Conservation (phyloP, 2,329 filamentous ascomycete species). For the Hypocrella siamensis region DNA sequence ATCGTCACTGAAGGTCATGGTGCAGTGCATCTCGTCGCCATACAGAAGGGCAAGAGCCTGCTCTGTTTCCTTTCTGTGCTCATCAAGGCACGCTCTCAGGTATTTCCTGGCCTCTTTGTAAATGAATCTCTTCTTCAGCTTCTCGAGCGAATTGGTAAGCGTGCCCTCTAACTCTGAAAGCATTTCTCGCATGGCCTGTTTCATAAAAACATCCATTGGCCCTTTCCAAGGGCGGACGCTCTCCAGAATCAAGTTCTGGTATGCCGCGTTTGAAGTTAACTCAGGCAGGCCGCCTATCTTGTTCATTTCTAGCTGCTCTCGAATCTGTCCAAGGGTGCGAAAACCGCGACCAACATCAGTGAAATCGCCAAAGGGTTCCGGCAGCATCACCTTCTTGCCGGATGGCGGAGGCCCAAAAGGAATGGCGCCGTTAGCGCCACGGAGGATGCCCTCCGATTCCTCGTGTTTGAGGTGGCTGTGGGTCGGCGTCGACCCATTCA, state of each 20-base stretch:
- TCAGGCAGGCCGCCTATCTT: slow-evolving; percentile 42
- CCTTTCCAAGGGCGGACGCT: slow-evolving; percentile 41
- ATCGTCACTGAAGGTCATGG: slow-evolving; percentile 41
- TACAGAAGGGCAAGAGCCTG: slow-evolving; percentile 28
- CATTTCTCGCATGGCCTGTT: slow-evolving; percentile 31
- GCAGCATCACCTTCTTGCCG: slow-evolving; percentile 7
- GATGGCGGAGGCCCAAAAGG: slow-evolving; percentile 5
- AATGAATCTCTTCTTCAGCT: slow-evolving; percentile 29
- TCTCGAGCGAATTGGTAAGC: slow-evolving; percentile 29
- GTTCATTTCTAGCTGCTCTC: slow-evolving; percentile 35
- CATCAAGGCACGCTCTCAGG: slow-evolving; percentile 26
- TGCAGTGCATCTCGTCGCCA: slow-evolving; percentile 33
- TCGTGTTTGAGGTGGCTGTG: slow-evolving; percentile 20
- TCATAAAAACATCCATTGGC: slow-evolving; percentile 33
- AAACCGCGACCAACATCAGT: slow-evolving; percentile 22
- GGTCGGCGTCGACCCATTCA: slow-evolving; percentile 3
- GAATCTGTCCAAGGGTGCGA: slow-evolving; percentile 34
- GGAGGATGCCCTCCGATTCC: slow-evolving; percentile 14
- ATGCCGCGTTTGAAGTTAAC: slow-evolving; percentile 42
- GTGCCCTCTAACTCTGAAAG: slow-evolving; percentile 27
- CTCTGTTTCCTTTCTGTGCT: slow-evolving; percentile 19
- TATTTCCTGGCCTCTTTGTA: slow-evolving; percentile 30
- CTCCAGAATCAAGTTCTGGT: slow-evolving; percentile 39
- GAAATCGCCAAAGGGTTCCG: slow-evolving; percentile 23
- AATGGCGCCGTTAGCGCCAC: background rate